Percentiles rank a stretch among this genome's conserved stretches.
These are phyloP conservation scores for Debaryomyces robertsiae DNA, from an alignment of 1,139 yeast species.

Conservation along the genomic window DNA sequence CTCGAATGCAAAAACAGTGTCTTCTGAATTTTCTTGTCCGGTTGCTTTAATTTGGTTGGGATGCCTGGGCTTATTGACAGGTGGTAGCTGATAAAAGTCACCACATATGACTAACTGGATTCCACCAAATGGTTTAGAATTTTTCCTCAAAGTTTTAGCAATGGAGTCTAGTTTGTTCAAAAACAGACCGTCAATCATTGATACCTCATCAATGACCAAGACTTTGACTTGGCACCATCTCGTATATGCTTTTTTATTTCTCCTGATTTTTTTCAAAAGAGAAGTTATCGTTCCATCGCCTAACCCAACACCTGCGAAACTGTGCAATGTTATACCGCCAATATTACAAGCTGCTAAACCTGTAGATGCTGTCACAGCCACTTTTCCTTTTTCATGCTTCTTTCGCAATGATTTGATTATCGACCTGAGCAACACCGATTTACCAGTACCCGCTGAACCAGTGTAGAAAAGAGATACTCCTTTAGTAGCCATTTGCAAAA, in stretches of 20 bases:
- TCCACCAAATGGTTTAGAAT: slow-evolving; percentile 76
- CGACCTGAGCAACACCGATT: slow-evolving; percentile 72
- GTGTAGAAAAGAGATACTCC: slow-evolving; percentile 76
- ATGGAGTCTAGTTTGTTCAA: slow-evolving; percentile 70
- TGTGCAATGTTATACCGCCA: slow-evolving; percentile 84
- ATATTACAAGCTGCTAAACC: slow-evolving; percentile 92
- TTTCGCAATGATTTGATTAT: slow-evolving; percentile 62
- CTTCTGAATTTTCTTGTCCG: slow-evolving; percentile 23
- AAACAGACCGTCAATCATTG: slow-evolving; percentile 82
- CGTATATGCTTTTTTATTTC: slow-evolving; percentile 52
- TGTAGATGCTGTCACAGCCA: slow-evolving; percentile 89
- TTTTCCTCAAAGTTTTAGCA: slow-evolving; percentile 58
- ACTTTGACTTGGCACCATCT: slow-evolving; percentile 69
- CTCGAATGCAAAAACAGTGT: slow-evolving; percentile 71
- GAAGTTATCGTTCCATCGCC: slow-evolving; percentile 47
- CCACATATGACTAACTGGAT: slow-evolving; percentile 85
- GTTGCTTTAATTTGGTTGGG: slow-evolving; percentile 22
- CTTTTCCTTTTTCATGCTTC: slow-evolving; percentile 50
- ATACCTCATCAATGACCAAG: slow-evolving; percentile 80
- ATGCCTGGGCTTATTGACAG: slow-evolving; percentile 53
- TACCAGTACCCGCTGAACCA: slow-evolving; percentile 97
- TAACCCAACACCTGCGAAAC: slow-evolving; percentile 84
- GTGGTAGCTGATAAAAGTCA: slow-evolving; percentile 90
- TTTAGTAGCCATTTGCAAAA: slow-evolving; percentile 35
- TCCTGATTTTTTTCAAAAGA: slow-evolving; percentile 56